Conservation (phyloP, 768 basidiomycete species). For the Harrya chromipes region DNA sequence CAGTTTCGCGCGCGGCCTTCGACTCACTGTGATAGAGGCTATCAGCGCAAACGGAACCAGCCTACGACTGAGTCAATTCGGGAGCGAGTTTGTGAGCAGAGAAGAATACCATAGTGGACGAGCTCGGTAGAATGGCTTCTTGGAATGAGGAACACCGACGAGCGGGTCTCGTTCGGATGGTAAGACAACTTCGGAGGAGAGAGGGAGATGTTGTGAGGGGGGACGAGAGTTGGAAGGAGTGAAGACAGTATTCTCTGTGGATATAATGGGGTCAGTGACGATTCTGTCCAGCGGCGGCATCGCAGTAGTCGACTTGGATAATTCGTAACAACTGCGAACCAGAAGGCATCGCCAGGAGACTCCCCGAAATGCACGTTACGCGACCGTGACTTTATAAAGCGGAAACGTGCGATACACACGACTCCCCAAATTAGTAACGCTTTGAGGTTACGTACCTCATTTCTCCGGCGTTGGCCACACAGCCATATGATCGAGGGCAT, state of each 20-base stretch:
- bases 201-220: conserved; percentile 18
- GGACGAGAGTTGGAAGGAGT: conserved; percentile 19
- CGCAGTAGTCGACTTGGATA: neutral
- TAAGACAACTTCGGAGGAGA: conserved; percentile 4
- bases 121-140: conserved; percentile 50
- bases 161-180: conserved; percentile 35
- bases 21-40: conserved; percentile 62
- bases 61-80: conserved; percentile 39
- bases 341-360: conserved; percentile 9
- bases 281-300: conserved; percentile 32
- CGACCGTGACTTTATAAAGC: conserved; percentile 22
- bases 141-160: conserved; percentile 22
- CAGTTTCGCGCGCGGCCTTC: neutral
- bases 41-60: conserved; percentile 67
- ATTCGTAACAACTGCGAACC: neutral
- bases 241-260: conserved; percentile 31
- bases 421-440: conserved; percentile 8
- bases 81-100: neutral
- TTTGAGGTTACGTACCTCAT: conserved; percentile 19
- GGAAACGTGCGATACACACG: conserved; percentile 21
- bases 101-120: conserved; percentile 43
- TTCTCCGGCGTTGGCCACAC: conserved; percentile 8
- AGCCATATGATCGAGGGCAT: conserved; percentile 1
- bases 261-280: conserved; percentile 33
- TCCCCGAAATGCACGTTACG: neutral